A percentile compares a stretch with the other conserved stretches of the same genome.
These are phyloP conservation scores for Colletotrichum nymphaeae DNA, from an alignment of 2,329 filamentous ascomycete species.

Conservation along the genomic window DNA sequence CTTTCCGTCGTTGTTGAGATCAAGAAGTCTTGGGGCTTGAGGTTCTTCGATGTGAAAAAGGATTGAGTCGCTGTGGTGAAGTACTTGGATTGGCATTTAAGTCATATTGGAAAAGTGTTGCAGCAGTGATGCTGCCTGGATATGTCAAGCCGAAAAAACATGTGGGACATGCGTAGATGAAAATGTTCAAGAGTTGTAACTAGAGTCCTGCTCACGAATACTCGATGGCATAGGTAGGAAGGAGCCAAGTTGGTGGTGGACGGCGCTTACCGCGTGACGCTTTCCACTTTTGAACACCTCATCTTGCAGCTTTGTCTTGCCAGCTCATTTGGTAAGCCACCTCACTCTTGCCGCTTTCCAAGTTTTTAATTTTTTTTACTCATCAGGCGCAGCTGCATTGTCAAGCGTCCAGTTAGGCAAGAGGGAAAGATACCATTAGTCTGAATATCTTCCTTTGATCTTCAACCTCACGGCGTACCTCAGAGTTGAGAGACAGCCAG, in stretches of 20 bases:
- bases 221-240: neutral
- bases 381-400: neutral
- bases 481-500: neutral
- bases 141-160: neutral
- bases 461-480: too few relatives aligned
- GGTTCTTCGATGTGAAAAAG: neutral
- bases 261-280: slow-evolving; percentile 14
- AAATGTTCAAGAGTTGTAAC: neutral
- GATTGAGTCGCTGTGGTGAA: neutral
- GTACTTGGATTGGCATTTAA: neutral
- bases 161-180: neutral
- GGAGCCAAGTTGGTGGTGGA: neutral
- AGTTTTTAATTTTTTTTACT: neutral
- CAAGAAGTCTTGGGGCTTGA: neutral
- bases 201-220: neutral
- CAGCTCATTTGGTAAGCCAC: slow-evolving; percentile 10
- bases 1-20: neutral
- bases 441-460: neutral
- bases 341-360: neutral
- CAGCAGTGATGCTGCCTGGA: neutral
- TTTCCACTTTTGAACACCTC: slow-evolving; percentile 21
- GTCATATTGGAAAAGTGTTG: neutral
- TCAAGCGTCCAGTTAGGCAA: neutral
- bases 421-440: neutral
- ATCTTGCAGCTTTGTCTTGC: slow-evolving; percentile 28